Base-by-base conservation (phyloP, 371 early-diverging fungal species). In the Zopfochytrium polystomum region DNA sequence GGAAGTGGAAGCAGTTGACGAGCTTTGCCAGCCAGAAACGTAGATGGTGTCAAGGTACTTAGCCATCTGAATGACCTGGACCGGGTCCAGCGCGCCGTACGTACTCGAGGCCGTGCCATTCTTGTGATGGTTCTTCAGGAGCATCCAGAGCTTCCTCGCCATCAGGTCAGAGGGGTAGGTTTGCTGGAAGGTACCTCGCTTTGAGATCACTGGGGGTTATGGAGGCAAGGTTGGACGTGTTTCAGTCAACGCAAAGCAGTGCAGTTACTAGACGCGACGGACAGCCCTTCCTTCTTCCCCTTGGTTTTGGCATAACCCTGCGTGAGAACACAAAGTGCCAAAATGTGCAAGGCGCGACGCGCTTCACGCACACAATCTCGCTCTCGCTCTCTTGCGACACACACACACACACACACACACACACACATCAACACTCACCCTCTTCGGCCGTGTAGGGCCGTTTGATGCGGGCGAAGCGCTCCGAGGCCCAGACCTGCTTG, bases 21-120 rank as follows among this genome's bases (percentile, higher is more conserved):
- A 95, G 66, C 90, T 95, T 71, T 97, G 96, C 98, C 98, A 97
- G 18, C 98, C 96, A 15, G 92, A 92, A 11, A 97, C 96, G 75
- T 97, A 97, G 66, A 96, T 90, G 29, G 98, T 96, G 67, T 98
- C 96, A 58, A 96, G 80, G 77, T 95, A 93, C 77, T 94, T 91
- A 54, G 91, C 93, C 98, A 97, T 97, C 78, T 95, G 96, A 31
- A 90, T 85, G 38, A 95, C 93, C 80, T 93, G 95, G 63, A 95
- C 86, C 38, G 95, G 91, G 70, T 96, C 96, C 48, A 96, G 81
- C 46, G 90, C 85, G 53, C 98, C 98, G 70, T 95, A 98, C 45
- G 98, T 98, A 77, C 89, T 89, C 35, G 92, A 87, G 42, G 93
- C 87, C 11, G 90, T 89, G 60, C 85, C 81, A 65, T 76, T 82